A percentile compares a stretch with the other conserved stretches of the same genome.
These are phyloP conservation scores for Colletotrichum sp. DNA, from an alignment of 2,329 filamentous ascomycete species.

Conservation along the genomic window DNA sequence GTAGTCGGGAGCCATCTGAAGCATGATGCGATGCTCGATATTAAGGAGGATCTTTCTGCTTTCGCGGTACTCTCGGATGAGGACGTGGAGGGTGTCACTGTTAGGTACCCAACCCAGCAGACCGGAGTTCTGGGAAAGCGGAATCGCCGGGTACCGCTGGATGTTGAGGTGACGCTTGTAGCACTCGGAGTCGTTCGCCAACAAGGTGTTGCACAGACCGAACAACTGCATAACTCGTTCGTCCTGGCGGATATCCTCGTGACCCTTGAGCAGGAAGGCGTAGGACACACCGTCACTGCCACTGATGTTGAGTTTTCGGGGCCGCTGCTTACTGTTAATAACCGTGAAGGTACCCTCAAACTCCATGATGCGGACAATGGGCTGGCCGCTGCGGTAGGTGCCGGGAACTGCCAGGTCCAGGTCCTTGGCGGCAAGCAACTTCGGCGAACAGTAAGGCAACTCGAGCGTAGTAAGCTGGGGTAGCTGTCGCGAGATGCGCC, in stretches of 20 bases:
- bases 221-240: slow-evolving; percentile 99
- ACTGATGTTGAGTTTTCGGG: slow-evolving; percentile 84
- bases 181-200: slow-evolving; percentile 92
- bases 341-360: slow-evolving; percentile 92
- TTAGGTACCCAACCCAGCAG: slow-evolving; percentile 96
- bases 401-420: slow-evolving; percentile 95
- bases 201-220: slow-evolving; percentile 93
- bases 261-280: slow-evolving; percentile 94
- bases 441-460: slow-evolving; percentile 95
- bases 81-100: slow-evolving; percentile 93
- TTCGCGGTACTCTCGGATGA: slow-evolving; percentile 97
- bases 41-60: slow-evolving; percentile 97
- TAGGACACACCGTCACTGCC: slow-evolving; percentile 90
- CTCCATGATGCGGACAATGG: slow-evolving; percentile 83
- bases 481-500: slow-evolving; percentile 90
- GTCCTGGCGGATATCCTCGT: slow-evolving; percentile 98
- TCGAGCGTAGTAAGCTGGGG: slow-evolving; percentile 93
- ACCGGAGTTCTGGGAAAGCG: slow-evolving; percentile 94
- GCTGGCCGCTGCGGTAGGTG: slow-evolving; percentile 81
- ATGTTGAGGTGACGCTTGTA: slow-evolving; percentile 98
- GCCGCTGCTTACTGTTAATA: slow-evolving; percentile 96
- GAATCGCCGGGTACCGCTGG: slow-evolving; percentile 95
- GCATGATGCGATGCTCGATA: slow-evolving; percentile 99
- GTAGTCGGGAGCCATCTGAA: slow-evolving; percentile 99
- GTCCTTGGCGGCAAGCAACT: slow-evolving; percentile 83